A percentile compares a stretch with the other conserved stretches of the same genome.
These are phyloP conservation scores for Populus hybrid DNA, from an alignment of 441 rosid genomes.

Conservation along the genomic window DNA sequence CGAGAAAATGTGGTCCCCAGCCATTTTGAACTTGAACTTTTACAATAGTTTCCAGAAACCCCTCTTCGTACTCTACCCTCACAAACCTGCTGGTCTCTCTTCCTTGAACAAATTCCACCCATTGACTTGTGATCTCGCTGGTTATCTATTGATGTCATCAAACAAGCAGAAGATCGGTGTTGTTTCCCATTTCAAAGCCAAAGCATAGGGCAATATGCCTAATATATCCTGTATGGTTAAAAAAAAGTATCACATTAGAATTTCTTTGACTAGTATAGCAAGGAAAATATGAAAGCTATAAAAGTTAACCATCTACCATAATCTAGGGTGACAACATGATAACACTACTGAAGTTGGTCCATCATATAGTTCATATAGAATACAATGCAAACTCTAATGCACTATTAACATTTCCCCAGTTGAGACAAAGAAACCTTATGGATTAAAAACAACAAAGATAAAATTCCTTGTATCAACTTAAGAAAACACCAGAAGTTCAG, in stretches of 20 bases:
- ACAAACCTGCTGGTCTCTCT: constrained; percentile 59
- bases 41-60: constrained; percentile 47
- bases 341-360: not conserved
- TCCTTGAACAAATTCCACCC: constrained; percentile 98
- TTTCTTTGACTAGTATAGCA: not conserved
- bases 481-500: not conserved
- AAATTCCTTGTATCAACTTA: not conserved
- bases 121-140: constrained; percentile 18
- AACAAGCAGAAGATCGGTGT: not conserved
- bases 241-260: not conserved
- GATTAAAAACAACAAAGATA: not conserved
- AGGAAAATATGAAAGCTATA: not conserved
- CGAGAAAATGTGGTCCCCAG: constrained; percentile 65
- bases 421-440: not conserved
- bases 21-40: constrained; percentile 88
- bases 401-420: not conserved
- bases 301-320: not conserved
- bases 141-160: constrained; percentile 11
- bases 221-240: not conserved
- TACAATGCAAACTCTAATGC: not conserved
- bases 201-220: not conserved
- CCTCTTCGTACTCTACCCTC: constrained; percentile 57
- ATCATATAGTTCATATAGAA: not conserved
- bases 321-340: not conserved
- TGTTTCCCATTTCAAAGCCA: constrained; percentile 8